phyloP scores from a whole-genome alignment of 164 flowering plant genomes.

The Vitis rotundifolia region DNA sequence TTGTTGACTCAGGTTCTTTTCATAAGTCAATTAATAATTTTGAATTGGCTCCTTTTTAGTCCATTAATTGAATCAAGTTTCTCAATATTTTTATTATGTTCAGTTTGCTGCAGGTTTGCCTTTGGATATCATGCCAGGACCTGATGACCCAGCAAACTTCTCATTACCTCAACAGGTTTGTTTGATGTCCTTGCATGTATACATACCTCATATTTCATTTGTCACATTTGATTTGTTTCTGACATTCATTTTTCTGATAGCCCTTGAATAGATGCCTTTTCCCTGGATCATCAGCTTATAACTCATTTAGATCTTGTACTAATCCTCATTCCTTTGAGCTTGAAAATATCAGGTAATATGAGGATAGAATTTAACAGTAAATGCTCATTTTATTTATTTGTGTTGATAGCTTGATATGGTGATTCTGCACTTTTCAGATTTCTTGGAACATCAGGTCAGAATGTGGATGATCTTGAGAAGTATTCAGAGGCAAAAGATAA shows the following conservation, averaged over 20 bases:
- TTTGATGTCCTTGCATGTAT: constrained; percentile 3
- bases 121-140: constrained; percentile 91
- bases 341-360: constrained; percentile 66
- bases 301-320: constrained; percentile 82
- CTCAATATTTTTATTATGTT: constrained; percentile 11
- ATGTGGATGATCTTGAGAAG: constrained; percentile 82
- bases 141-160: constrained; percentile 84
- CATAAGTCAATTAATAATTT: not conserved
- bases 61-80: not conserved
- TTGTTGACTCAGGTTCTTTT: constrained; percentile 73
- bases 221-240: constrained; percentile 4
- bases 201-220: not conserved
- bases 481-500: constrained; percentile 75
- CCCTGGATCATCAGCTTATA: constrained; percentile 80
- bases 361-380: not conserved
- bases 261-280: constrained; percentile 88
- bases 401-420: not conserved
- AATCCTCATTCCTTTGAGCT: constrained; percentile 91
- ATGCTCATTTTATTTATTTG: too few species aligned
- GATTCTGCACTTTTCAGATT: constrained; percentile 46
- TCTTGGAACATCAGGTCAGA: constrained; percentile 97
- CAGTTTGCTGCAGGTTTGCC: constrained; percentile 85
- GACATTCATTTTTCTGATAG: constrained; percentile 41
- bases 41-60: not conserved
- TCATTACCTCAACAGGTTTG: constrained; percentile 94